Base-by-base conservation (phyloP, 2,329 filamentous ascomycete species). In the Catunica adiposa region DNA sequence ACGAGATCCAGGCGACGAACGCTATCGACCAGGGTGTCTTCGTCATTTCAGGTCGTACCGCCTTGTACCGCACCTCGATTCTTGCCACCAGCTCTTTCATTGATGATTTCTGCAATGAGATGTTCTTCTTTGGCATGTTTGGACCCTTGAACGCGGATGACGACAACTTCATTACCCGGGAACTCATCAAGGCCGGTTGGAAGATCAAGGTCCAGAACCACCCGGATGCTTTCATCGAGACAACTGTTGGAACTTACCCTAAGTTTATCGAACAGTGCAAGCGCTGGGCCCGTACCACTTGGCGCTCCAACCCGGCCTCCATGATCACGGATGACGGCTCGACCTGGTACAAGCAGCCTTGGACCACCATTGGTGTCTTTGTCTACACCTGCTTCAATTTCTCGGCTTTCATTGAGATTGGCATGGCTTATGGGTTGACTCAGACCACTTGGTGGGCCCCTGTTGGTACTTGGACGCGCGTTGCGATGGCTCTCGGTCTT, bases 131-230 rank as follows among this genome's bases (percentile, higher is more conserved):
- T 23, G 66, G 67, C 0, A 48, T 63, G 0, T 68, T 66, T 0
- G 69, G 70, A 0, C 73, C 74, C 0, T 63, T 80, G 1, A 71
- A 73, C 20, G 68, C 70, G 0, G 79, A 82, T 59, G 79, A 82
- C 57, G 79, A 83, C 66, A 82, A 82, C 63, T 82, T 73, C 61
- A 67, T 77, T 37, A 82, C 79, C 0, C 69, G 79, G 9, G 77
- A 71, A 59, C 68, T 74, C 4, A 70, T 77, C 44, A 66, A 66
- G 8, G 63, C 71, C 4, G 71, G 70, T n/a, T 79, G 71, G 70
- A 67, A 70, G 6, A 73, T 82, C 57, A 69, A 70, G 48, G 73
- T 82, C 53, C 78, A 83, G 62, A 71, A 73, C 57, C 68, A 69
- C 3, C 61, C 67, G 0, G 70, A 76, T 1, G 68, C 73, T 0